Evolutionary conservation across 345 rosid species (phyloP).

Genomic region (Garcia nutans): DNA sequence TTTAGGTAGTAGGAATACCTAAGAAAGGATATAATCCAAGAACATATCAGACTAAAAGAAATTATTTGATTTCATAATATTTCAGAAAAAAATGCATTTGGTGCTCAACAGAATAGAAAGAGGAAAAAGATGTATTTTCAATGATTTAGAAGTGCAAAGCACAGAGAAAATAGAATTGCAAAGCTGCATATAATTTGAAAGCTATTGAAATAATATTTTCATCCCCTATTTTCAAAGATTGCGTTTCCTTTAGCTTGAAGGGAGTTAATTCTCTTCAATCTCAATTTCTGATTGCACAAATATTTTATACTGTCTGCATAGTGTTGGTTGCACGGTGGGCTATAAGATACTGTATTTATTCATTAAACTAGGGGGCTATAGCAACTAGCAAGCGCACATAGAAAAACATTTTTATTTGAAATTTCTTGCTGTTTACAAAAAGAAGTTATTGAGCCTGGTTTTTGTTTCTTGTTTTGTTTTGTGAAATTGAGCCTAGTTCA

Average conservation of each 20-base stretch:
- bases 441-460: not conserved
- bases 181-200: not conserved
- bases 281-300: not conserved
- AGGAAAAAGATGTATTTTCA: not conserved
- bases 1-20: not conserved
- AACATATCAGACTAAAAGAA: not conserved
- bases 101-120: not conserved
- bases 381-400: too few species aligned
- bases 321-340: not conserved
- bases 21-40: not conserved
- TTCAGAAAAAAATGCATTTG: not conserved
- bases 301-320: not conserved
- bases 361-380: too few species aligned
- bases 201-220: too few species aligned
- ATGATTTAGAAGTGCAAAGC: not conserved
- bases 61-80: not conserved
- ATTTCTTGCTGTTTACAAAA: too few species aligned
- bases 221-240: not conserved
- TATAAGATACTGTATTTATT: too few species aligned
- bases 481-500: not conserved
- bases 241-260: too few species aligned
- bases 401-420: too few species aligned
- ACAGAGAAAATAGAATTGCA: not conserved
- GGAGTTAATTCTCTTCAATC: not conserved
- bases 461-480: too few species aligned